Evolutionary conservation across 164 flowering plant genomes (phyloP), one percentile per base, ranked within the genome.

Genomic region (Berberis vulgaris): DNA sequence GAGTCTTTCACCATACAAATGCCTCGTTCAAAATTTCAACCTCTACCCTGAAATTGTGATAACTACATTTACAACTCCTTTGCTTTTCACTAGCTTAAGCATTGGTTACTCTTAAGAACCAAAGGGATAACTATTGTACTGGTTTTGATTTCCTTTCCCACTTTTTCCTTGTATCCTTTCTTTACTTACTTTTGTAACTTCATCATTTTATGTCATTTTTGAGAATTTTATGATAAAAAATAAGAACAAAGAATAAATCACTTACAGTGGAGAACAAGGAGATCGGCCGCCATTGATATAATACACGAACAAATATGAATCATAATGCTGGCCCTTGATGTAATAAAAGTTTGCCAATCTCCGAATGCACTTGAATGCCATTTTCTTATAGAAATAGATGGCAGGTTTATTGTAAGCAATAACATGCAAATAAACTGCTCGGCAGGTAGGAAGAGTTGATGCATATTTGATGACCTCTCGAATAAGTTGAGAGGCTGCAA

Each of bases 191-290:
- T n/a, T n/a, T n/a, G n/a, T n/a, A n/a, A n/a, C n/a, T n/a, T n/a
- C n/a, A n/a, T n/a, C n/a, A n/a, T n/a, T n/a, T n/a, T n/a, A n/a
- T n/a, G n/a, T n/a, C n/a, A n/a, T n/a, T n/a, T n/a, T n/a, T n/a
- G n/a, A n/a, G n/a, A 1, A 13, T 13, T 13, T 6, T 6, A 41
- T 41, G 8, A n/a, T 3, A 67, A 2, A 45, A 12, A 9, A 39
- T 12, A 12, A 10, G 26, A 1, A 56, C 12, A 10, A 43, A 9
- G 10, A 13, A 40, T 42, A 5, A 49, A 61, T 61, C 46, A 82
- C 97, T 86, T 88, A 94, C 99, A 89, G 62, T 42, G 85, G 89
- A 40, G 99, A 94, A 81, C 93, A 89, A 41, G 96, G 87, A 79
- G 97, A 91, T 59, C 83, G 87, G 11, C 91, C 86, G n/a, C 97